Evolutionary conservation across 2,329 filamentous ascomycete species (phyloP).

Genomic region (Chalaropsis thielavioides): DNA sequence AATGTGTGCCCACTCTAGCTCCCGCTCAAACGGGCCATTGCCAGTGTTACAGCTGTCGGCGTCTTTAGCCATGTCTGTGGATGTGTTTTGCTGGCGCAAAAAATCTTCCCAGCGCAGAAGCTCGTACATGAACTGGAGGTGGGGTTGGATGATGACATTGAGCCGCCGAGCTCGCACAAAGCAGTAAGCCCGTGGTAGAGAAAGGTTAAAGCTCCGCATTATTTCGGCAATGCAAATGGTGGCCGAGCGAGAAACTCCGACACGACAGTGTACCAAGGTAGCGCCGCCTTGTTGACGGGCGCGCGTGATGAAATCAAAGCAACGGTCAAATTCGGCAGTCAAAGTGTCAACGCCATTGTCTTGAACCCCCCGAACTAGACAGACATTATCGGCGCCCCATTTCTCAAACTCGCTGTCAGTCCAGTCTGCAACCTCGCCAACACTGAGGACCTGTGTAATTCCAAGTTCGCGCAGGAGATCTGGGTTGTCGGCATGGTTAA

Average conservation of each 20-base stretch:
- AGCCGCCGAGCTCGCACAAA: constrained; percentile 83
- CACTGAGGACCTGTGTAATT: constrained; percentile 76
- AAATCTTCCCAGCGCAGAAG: constrained; percentile 90
- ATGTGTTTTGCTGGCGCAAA: not conserved
- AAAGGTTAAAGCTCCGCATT: constrained; percentile 67
- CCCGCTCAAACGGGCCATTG: constrained; percentile 32
- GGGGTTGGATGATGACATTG: constrained; percentile 97
- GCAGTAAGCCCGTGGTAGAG: constrained; percentile 87
- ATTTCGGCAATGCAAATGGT: constrained; percentile 99
- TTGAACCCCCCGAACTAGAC: constrained; percentile 73
- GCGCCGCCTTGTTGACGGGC: constrained; percentile 64
- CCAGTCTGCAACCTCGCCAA: constrained; percentile 83
- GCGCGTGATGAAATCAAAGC: constrained; percentile 79
- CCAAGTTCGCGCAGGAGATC: constrained; percentile 65
- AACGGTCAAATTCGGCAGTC: constrained; percentile 70
- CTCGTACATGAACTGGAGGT: constrained; percentile 88
- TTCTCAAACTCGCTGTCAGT: constrained; percentile 49
- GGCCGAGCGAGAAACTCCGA: constrained; percentile 86
- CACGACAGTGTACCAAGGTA: constrained; percentile 88
- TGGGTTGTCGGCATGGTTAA: constrained; percentile 87
- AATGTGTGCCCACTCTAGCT: constrained; percentile 84
- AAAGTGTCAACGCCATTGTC: constrained; percentile 94
- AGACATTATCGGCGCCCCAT: constrained; percentile 67
- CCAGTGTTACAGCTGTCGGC: constrained; percentile 14
- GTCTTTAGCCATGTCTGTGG: not conserved